Evolutionary conservation across 768 basidiomycete species (phyloP).

Genomic region (Mycena vitilis): DNA sequence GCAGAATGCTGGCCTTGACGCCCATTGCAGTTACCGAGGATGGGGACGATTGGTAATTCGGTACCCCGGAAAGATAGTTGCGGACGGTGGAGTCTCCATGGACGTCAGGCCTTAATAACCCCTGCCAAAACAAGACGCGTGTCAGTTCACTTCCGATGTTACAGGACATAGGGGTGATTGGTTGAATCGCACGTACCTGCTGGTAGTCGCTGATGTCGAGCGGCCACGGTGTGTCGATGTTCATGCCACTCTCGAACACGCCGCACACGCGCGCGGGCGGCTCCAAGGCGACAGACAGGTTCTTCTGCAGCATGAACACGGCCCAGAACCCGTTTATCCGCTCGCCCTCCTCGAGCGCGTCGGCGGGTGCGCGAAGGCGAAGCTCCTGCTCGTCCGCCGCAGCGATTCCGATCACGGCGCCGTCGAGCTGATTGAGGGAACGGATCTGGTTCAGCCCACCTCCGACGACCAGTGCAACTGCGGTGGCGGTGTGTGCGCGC

Average conservation of each 20-base stretch:
- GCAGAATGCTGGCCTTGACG: conserved; percentile 67
- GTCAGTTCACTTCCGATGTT: conserved; percentile 29
- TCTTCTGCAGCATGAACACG: conserved; percentile 68
- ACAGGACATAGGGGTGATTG: neutral
- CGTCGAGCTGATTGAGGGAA: conserved; percentile 42
- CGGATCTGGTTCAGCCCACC: conserved; percentile 53
- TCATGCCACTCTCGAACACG: conserved; percentile 60
- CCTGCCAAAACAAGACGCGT: conserved; percentile 40
- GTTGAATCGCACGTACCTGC: conserved; percentile 43
- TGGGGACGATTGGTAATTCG: conserved; percentile 47
- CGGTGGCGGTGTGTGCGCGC: conserved; percentile 64
- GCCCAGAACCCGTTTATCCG: conserved; percentile 77
- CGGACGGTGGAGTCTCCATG: conserved; percentile 61
- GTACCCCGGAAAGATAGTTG: conserved; percentile 55
- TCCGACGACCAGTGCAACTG: conserved; percentile 56
- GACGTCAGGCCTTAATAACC: no score
- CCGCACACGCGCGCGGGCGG: conserved; percentile 66
- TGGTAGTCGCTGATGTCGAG: conserved; percentile 54
- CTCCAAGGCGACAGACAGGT: conserved; percentile 65
- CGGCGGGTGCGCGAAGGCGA: conserved; percentile 55
- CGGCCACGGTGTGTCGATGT: conserved; percentile 68
- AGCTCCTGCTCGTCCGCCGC: conserved; percentile 45
- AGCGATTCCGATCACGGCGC: conserved; percentile 50
- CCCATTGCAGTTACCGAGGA: conserved; percentile 51
- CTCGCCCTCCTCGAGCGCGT: conserved; percentile 70